Evolutionary conservation across 306 rosid genomes (phyloP).

Genomic region (Myrica gale): DNA sequence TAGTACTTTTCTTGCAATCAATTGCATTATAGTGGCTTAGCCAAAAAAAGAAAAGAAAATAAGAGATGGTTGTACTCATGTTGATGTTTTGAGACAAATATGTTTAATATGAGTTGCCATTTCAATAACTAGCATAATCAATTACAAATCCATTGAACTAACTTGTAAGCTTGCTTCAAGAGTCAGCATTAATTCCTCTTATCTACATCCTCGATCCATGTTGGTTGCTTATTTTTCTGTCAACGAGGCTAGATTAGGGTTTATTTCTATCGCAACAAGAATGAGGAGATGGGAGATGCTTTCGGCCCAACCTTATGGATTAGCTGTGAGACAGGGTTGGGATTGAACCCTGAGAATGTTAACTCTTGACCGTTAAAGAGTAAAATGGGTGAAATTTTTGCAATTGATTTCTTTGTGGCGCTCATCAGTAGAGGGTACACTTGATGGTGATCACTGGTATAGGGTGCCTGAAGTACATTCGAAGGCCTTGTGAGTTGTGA

Average conservation of each 20-base stretch:
- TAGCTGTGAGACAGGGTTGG: background rate
- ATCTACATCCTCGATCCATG: too few species aligned
- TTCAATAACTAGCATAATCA: too few species aligned
- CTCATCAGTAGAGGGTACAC: background rate
- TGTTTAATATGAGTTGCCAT: too few species aligned
- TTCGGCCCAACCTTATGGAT: background rate
- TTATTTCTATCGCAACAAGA: background rate
- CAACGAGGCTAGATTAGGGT: background rate
- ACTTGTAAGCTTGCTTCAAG: background rate
- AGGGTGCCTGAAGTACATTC: background rate
- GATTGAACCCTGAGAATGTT: background rate
- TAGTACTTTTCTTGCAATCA: background rate
- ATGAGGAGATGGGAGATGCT: slow-evolving; percentile 3
- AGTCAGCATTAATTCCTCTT: background rate
- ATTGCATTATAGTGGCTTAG: background rate
- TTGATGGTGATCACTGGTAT: background rate
- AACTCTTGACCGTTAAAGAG: background rate
- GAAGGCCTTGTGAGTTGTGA: background rate
- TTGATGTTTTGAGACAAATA: background rate
- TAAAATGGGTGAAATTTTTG: too few species aligned
- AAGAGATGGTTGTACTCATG: background rate
- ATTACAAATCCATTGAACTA: too few species aligned
- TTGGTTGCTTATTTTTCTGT: background rate
- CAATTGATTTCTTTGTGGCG: background rate
- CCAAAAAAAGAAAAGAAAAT: background rate